Base-by-base conservation (phyloP, 768 basidiomycete genomes). In the Daedaleopsis nitida region DNA sequence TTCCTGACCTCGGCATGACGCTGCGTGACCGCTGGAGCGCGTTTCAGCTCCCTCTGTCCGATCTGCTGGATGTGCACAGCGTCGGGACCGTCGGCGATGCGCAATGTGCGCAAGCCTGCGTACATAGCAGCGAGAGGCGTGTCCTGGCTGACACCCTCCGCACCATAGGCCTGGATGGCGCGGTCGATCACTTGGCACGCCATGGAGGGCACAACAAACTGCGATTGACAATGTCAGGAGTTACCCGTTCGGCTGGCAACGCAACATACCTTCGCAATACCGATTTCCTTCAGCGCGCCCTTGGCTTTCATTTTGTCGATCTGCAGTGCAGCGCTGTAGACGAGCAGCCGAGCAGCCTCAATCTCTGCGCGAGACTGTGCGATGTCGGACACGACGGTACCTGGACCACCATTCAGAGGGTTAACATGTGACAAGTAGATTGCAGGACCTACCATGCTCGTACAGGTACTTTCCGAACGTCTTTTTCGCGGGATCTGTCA, bases 31-130 rank as follows among this genome's bases (percentile, higher is more conserved):
- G 63, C 80, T 0, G 84, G 83, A 1, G 87, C 92, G 24, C 93
- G 86, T 76, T 84, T 90, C 65, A 98, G 79, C 75, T 98, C 96
- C 48, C 87, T 80, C 69, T 89, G 89, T 10, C 96, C 96, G 47
- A 98, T 91, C 76, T 98, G 96, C 73, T 96, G 94, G 54, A 97
- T 89, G 75, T 98, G 96, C 3, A 97, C 93, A 69, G 88, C 91
- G 70, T 92, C 91, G 44, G 91, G 91, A 17, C 91, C 91, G 74
- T 94, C 92, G 58, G 92, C 92, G 67, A 93, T 82, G 34, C 96
- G 86, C 23, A 99, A 82, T 0, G 96, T 97, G 56, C 97, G 83
- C 65, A 98, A 72, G 10, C 83, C 83, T 27, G 93, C 91, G 81
- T 86, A 98, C 60, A 83, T 81, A 52, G 74, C 69, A 0, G 96